These are phyloP conservation scores for Leccinum broughii DNA, from an alignment of 768 basidiomycete genomes.

Conservation along the genomic window DNA sequence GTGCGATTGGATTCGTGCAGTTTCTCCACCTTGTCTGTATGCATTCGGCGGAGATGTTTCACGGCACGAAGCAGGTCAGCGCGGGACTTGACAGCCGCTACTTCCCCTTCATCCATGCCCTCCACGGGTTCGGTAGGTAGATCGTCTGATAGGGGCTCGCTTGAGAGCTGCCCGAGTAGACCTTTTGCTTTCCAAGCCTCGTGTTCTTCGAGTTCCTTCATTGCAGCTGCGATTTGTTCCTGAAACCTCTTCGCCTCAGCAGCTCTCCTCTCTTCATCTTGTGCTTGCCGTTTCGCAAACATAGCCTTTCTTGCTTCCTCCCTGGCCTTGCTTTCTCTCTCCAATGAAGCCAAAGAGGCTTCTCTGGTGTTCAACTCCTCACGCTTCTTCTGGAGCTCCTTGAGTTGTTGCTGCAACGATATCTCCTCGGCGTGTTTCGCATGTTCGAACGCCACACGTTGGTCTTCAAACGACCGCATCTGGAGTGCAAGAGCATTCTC, in stretches of 20 bases:
- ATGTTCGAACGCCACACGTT: constrained; percentile 24
- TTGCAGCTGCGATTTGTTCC: constrained; percentile 20
- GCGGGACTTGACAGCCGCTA: constrained; percentile 5
- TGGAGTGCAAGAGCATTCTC: constrained; percentile 17
- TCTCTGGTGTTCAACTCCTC: constrained; percentile 26
- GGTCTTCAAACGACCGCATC: constrained; percentile 16
- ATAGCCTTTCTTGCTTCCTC: constrained; percentile 24
- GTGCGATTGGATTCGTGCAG: constrained; percentile 17
- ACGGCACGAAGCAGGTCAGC: constrained; percentile 15
- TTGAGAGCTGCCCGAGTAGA: constrained; percentile 2
- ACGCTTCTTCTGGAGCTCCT: constrained; percentile 19
- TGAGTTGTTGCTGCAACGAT: constrained; percentile 18
- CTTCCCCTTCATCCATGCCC: constrained; percentile 23
- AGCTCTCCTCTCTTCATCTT: constrained; percentile 26
- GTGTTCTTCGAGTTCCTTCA: constrained; percentile 20
- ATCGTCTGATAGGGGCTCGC: constrained; percentile 4
- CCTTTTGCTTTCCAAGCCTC: constrained; percentile 7
- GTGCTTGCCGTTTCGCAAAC: constrained; percentile 24
- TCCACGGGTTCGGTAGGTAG: constrained; percentile 24
- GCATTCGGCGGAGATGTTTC: constrained; percentile 19
- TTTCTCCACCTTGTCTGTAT: constrained; percentile 17
- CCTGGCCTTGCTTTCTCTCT: constrained; percentile 26
- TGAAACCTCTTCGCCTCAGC: constrained; percentile 19
- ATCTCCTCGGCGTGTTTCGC: constrained; percentile 20
- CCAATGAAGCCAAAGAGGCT: constrained; percentile 17